Conservation (phyloP, 2,329 filamentous ascomycete genomes). For the Nakataea oryzae region DNA sequence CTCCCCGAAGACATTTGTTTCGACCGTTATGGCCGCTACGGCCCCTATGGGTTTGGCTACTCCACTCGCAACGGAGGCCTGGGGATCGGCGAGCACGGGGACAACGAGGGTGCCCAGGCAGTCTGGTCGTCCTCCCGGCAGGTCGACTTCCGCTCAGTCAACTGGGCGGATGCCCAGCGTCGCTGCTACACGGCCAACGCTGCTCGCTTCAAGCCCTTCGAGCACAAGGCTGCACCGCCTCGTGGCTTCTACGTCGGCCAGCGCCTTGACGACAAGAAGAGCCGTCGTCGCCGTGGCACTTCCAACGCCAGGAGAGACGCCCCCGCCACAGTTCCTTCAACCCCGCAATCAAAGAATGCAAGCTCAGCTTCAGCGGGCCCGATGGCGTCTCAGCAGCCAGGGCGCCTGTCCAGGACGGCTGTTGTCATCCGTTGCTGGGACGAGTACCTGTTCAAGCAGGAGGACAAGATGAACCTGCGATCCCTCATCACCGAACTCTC, state of each 20-base stretch:
- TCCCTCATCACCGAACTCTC: conserved; percentile 76
- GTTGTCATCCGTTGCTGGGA: conserved; percentile 77
- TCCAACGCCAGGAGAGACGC: neutral
- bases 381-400: conserved; percentile 5
- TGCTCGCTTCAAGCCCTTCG: conserved; percentile 52
- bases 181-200: conserved; percentile 64
- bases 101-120: conserved; percentile 67
- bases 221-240: conserved; percentile 25
- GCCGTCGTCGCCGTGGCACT: conserved; percentile 4
- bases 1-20: conserved; percentile 84
- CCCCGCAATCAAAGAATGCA: conserved; percentile 3
- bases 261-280: conserved; percentile 9
- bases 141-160: conserved; percentile 66
- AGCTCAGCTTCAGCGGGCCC: neutral
- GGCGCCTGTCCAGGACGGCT: conserved; percentile 50
- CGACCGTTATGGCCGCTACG: conserved; percentile 79
- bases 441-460: conserved; percentile 66
- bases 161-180: conserved; percentile 71
- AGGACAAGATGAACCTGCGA: conserved; percentile 73
- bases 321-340: conserved; percentile 2
- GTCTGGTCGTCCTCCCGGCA: conserved; percentile 64
- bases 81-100: conserved; percentile 76
- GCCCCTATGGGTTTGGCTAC: conserved; percentile 86
- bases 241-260: conserved; percentile 42
- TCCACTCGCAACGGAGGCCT: conserved; percentile 67